A percentile compares a stretch with the other conserved stretches of the same genome.
phyloP scores from a whole-genome alignment of 2,329 filamentous ascomycete genomes.

The Ceratocystis cubensis region DNA sequence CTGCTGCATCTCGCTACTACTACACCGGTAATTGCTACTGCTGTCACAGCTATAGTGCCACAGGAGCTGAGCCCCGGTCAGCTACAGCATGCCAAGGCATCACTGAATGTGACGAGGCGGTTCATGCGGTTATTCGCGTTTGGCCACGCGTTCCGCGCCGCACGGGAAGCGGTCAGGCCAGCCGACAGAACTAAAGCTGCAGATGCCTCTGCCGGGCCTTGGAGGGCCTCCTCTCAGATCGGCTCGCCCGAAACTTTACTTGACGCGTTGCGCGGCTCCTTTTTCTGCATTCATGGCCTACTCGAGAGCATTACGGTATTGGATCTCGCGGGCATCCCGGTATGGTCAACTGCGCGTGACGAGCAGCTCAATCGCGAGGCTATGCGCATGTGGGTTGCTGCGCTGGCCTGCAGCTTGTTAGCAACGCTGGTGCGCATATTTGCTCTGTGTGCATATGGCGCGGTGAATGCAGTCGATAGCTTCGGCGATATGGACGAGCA shows the following conservation, averaged over 20 bases:
- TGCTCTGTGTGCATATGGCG: slow-evolving; percentile 29
- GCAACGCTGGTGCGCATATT: slow-evolving; percentile 33
- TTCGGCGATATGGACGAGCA: slow-evolving; percentile 21
- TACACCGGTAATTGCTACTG: slow-evolving; percentile 32
- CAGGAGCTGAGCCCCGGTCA: slow-evolving; percentile 22
- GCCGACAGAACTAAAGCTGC: background rate
- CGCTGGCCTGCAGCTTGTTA: slow-evolving; percentile 40
- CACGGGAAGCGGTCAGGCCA: slow-evolving; percentile 23
- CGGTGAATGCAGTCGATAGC: slow-evolving; percentile 24
- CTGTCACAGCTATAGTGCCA: slow-evolving; percentile 22
- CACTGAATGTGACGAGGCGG: slow-evolving; percentile 41
- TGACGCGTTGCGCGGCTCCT: slow-evolving; percentile 44
- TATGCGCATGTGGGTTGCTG: slow-evolving; percentile 58
- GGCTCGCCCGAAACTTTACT: slow-evolving; percentile 25
- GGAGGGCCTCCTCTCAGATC: background rate
- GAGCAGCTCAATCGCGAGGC: slow-evolving; percentile 43
- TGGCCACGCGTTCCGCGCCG: slow-evolving; percentile 41
- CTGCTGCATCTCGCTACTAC: slow-evolving; percentile 37
- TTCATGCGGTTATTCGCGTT: slow-evolving; percentile 59
- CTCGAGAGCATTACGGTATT: slow-evolving; percentile 53
- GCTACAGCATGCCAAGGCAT: slow-evolving; percentile 30
- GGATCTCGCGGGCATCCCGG: slow-evolving; percentile 35
- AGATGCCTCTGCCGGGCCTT: background rate
- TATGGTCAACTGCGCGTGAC: slow-evolving; percentile 37
- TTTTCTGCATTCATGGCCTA: slow-evolving; percentile 54